These are phyloP conservation scores for Colletotrichum sp. DNA, from an alignment of 2,329 filamentous ascomycete species.

Conservation along the genomic window DNA sequence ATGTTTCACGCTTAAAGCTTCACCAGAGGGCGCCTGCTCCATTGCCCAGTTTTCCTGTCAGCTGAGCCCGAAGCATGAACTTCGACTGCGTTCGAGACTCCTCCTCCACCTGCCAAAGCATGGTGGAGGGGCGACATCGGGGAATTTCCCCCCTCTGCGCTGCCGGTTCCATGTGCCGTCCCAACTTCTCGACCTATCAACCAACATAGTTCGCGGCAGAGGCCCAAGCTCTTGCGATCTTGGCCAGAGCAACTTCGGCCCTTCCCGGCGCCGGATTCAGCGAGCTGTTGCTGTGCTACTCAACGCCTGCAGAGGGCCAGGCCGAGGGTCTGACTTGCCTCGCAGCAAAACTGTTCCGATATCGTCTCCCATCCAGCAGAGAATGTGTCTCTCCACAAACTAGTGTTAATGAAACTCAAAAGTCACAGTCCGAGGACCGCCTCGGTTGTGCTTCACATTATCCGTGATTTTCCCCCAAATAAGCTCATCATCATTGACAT, in stretches of 20 bases:
- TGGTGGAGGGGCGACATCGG: not conserved
- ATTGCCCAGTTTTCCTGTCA: not conserved
- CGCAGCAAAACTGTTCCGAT: not conserved
- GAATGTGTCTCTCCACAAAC: not conserved
- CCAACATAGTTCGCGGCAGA: not conserved
- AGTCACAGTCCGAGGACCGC: not conserved
- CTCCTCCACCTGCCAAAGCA: not conserved
- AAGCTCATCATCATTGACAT: constrained; percentile 19
- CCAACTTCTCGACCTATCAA: not conserved
- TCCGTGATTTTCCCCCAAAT: constrained; percentile 20
- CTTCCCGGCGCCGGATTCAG: not conserved
- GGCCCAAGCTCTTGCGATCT: not conserved
- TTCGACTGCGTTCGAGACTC: not conserved
- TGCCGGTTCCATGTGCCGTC: not conserved
- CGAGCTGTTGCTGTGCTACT: not conserved
- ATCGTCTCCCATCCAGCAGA: not conserved
- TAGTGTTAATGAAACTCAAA: constrained; percentile 1
- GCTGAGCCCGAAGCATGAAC: not conserved
- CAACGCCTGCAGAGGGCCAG: not conserved
- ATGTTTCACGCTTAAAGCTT: constrained; percentile 13
- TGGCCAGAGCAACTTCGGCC: not conserved
- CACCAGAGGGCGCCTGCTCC: not conserved
- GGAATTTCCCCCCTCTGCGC: not conserved
- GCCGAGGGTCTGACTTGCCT: not conserved
- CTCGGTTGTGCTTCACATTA: not conserved